These are phyloP conservation scores for Boeremia lycopersici DNA, from an alignment of 2,329 filamentous ascomycete genomes.

Conservation along the genomic window DNA sequence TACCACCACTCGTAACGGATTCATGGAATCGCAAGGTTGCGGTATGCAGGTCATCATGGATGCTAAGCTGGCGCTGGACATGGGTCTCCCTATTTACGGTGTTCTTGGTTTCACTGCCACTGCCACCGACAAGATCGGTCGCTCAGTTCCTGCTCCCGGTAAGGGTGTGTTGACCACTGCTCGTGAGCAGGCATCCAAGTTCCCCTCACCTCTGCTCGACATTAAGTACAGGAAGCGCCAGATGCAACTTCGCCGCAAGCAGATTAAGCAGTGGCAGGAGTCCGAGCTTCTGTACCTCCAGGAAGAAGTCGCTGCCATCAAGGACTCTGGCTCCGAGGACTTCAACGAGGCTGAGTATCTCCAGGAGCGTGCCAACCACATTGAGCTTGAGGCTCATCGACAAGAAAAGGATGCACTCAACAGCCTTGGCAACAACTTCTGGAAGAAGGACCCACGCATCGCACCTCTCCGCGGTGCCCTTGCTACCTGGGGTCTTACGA, in stretches of 20 bases:
- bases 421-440: constrained; percentile 97
- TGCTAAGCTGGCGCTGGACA: constrained; percentile 91
- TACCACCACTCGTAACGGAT: constrained; percentile 94
- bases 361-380: constrained; percentile 81
- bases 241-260: constrained; percentile 89
- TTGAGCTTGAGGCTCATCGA: constrained; percentile 83
- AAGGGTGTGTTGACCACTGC: constrained; percentile 97
- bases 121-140: constrained; percentile 98
- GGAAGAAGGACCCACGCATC: constrained; percentile 93
- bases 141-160: constrained; percentile 93
- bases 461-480: constrained; percentile 94
- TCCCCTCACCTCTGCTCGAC: constrained; percentile 92
- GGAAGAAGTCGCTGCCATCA: constrained; percentile 91
- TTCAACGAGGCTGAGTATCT: constrained; percentile 87
- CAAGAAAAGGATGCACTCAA: constrained; percentile 93
- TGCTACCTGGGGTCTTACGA: constrained; percentile 96
- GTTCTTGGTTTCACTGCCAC: constrained; percentile 92
- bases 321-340: constrained; percentile 65
- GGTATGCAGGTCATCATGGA: constrained; percentile 99
- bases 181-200: constrained; percentile 87
- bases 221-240: constrained; percentile 97
- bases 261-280: constrained; percentile 97
- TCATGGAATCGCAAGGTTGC: constrained; percentile 99
- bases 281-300: constrained; percentile 91
- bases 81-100: constrained; percentile 98